phyloP scores from a whole-genome alignment of 2,329 filamentous ascomycete genomes.

The Colletotrichum brevisporum region DNA sequence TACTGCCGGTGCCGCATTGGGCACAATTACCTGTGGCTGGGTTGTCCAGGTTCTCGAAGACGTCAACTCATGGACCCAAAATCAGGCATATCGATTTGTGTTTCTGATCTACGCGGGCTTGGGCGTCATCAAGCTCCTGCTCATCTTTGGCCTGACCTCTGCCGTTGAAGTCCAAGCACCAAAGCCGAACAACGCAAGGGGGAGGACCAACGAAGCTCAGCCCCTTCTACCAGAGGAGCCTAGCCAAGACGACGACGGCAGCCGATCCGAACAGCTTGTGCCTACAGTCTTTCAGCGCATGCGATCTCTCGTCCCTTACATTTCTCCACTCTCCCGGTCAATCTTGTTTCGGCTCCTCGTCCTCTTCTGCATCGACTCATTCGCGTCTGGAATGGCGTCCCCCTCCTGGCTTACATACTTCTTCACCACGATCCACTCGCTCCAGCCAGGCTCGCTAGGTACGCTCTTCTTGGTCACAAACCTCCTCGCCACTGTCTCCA shows the following conservation, averaged over 20 bases:
- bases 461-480: conserved; percentile 69
- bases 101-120: conserved; percentile 71
- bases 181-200: background rate
- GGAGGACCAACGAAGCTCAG: background rate
- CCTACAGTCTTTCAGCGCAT: conserved; percentile 21
- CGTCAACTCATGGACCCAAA: conserved; percentile 57
- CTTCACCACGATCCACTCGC: conserved; percentile 63
- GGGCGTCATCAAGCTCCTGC: conserved; percentile 69
- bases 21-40: conserved; percentile 73
- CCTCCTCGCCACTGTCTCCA: conserved; percentile 65
- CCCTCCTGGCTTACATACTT: conserved; percentile 72
- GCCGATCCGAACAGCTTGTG: no score
- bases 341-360: conserved; percentile 39
- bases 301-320: conserved; percentile 32
- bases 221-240: conserved; percentile 3
- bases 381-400: conserved; percentile 77
- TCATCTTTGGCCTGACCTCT: conserved; percentile 64
- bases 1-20: conserved; percentile 71
- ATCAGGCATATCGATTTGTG: conserved; percentile 66
- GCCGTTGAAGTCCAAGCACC: conserved; percentile 57
- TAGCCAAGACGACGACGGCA: conserved; percentile 14
- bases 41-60: conserved; percentile 64
- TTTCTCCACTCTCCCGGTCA: conserved; percentile 34
- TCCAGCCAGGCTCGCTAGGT: conserved; percentile 65
- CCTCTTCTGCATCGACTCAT: conserved; percentile 38